Evolutionary conservation across 805 yeast species (phyloP).

Genomic region (Saturnispora mendoncae): DNA sequence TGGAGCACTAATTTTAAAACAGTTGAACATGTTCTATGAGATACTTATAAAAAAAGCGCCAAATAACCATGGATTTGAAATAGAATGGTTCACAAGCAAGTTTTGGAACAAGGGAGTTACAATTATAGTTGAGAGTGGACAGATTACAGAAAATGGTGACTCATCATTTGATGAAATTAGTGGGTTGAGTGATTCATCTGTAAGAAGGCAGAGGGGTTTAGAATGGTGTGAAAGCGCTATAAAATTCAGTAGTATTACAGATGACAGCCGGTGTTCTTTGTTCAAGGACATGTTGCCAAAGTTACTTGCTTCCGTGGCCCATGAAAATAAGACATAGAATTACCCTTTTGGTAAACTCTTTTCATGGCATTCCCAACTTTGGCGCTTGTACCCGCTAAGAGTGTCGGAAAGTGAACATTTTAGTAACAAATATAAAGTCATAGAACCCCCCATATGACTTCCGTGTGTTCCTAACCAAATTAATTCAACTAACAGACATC

Average conservation of each 20-base stretch:
- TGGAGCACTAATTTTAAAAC: slow-evolving; percentile 1
- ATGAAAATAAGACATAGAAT: background rate
- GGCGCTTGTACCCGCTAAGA: slow-evolving; percentile 5
- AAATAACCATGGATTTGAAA: slow-evolving; percentile 19
- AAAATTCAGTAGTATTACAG: slow-evolving; percentile 3
- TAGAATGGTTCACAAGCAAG: slow-evolving; percentile 30
- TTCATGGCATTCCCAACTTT: slow-evolving; percentile 1
- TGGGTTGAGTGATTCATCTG: background rate
- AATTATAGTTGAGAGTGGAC: slow-evolving; percentile 9
- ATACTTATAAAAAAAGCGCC: slow-evolving; percentile 1
- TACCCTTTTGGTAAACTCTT: background rate
- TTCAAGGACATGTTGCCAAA: background rate
- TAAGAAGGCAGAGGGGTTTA: background rate
- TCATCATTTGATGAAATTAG: background rate
- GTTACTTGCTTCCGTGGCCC: background rate
- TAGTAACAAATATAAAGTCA: background rate
- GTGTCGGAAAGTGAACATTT: background rate
- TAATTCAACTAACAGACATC: no score
- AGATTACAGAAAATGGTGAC: background rate
- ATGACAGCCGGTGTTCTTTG: background rate
- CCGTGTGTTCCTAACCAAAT: background rate
- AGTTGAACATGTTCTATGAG: slow-evolving; percentile 7
- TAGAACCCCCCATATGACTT: background rate
- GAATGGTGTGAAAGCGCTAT: slow-evolving; percentile 13
- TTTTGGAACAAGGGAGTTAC: slow-evolving; percentile 35